Conservation (phyloP, 345 rosid species). For the Turritis glabra region DNA sequence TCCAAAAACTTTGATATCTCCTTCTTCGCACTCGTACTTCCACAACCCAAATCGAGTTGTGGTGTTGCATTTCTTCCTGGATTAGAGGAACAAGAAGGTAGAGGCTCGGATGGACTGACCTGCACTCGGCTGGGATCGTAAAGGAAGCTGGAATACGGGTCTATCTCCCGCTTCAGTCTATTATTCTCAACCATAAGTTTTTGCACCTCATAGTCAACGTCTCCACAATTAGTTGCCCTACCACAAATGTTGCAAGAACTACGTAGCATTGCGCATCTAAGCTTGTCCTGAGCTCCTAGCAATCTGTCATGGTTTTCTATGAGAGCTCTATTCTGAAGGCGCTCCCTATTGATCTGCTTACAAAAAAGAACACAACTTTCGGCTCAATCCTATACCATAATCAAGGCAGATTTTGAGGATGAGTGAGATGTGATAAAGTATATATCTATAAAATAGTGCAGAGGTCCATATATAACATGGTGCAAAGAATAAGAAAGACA, state of each 20-base stretch:
- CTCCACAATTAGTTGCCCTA: conserved; percentile 41
- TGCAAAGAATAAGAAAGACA: background rate
- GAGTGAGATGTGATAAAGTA: background rate
- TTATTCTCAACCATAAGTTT: conserved; percentile 54
- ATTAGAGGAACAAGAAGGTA: conserved; percentile 19
- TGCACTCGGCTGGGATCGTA: conserved; percentile 42
- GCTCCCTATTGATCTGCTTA: conserved; percentile 53
- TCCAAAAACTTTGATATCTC: conserved; percentile 21
- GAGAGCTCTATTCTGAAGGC: conserved; percentile 48
- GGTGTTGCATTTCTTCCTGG: background rate
- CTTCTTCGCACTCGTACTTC: background rate
- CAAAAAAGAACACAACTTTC: conserved; percentile 1
- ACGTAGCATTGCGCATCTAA: conserved; percentile 38
- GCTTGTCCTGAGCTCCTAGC: conserved; percentile 44
- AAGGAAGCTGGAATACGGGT: conserved; percentile 25
- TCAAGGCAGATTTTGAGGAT: background rate
- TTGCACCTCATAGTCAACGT: conserved; percentile 24
- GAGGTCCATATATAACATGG: background rate
- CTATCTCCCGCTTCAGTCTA: conserved; percentile 46
- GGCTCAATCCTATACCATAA: background rate
- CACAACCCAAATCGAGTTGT: conserved; percentile 31
- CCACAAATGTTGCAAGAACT: conserved; percentile 55
- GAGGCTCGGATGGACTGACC: conserved; percentile 29
- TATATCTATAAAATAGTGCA: background rate
- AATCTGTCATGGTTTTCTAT: conserved; percentile 54